These are phyloP conservation scores for Endothia cerciana DNA, from an alignment of 2,329 filamentous ascomycete species.

Conservation along the genomic window DNA sequence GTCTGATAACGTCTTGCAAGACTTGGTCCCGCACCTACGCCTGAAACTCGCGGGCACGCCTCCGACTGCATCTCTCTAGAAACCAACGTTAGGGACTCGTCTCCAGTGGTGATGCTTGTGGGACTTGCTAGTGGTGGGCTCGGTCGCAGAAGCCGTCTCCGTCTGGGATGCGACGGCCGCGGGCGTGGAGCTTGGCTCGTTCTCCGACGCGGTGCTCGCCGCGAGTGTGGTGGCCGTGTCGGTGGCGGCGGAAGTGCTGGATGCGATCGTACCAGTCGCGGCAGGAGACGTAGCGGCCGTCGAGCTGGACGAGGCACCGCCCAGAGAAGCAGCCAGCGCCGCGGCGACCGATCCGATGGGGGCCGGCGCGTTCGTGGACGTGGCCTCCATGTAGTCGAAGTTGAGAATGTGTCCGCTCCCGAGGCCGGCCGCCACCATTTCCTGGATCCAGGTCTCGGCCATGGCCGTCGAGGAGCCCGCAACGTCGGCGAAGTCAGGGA, in stretches of 20 bases:
- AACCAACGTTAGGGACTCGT: neutral
- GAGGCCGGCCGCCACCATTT: slow-evolving; percentile 10
- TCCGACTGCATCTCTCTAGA: neutral
- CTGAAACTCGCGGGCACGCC: neutral
- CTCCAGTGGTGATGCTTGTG: neutral
- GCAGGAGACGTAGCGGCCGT: neutral
- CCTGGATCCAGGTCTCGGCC: slow-evolving; percentile 14
- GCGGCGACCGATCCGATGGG: slow-evolving; percentile 3
- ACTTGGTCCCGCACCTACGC: neutral
- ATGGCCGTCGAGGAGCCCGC: neutral
- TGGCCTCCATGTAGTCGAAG: slow-evolving; percentile 18
- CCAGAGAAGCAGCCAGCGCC: neutral
- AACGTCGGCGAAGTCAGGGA: slow-evolving; percentile 8
- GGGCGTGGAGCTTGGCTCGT: neutral
- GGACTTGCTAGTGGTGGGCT: slow-evolving; percentile 2
- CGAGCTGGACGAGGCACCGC: neutral
- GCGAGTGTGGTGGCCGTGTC: neutral
- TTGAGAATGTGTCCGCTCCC: slow-evolving; percentile 17
- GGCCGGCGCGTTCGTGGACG: slow-evolving; percentile 8
- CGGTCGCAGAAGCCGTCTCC: neutral
- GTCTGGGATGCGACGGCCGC: neutral
- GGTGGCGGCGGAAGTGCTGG: neutral
- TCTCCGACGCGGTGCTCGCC: neutral
- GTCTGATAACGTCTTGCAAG: neutral
- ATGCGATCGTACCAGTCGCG: neutral